A percentile compares a stretch with the other conserved stretches of the same genome.
These are phyloP conservation scores for Escallonia herrerae DNA, from an alignment of 129 eudicot genomes.

Conservation along the genomic window DNA sequence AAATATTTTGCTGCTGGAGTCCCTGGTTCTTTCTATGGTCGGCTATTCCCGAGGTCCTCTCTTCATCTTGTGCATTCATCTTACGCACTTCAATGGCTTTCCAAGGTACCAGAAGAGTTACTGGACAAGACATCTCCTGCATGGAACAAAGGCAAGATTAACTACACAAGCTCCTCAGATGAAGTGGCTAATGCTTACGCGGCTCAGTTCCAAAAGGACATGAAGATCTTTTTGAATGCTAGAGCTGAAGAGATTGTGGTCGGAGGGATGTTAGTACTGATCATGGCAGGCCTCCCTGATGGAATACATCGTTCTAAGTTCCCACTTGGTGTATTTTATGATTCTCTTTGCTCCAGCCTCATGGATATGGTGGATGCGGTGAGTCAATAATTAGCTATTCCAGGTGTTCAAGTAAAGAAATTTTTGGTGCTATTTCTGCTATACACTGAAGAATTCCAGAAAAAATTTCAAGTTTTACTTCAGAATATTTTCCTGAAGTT, in stretches of 20 bases:
- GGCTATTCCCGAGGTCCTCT: slow-evolving; percentile 11
- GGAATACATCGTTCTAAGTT: neutral
- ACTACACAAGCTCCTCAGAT: slow-evolving; percentile 4
- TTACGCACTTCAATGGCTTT: slow-evolving; percentile 17
- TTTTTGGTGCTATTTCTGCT: too few relatives aligned
- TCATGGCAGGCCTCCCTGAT: neutral
- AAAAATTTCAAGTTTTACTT: too few relatives aligned
- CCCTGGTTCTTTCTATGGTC: slow-evolving; percentile 21
- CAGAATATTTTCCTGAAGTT: too few relatives aligned
- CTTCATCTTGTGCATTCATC: neutral
- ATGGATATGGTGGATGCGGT: slow-evolving; percentile 8
- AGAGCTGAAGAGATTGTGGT: slow-evolving; percentile 17
- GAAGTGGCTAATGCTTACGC: slow-evolving; percentile 14
- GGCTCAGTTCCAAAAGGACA: slow-evolving; percentile 12
- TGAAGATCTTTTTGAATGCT: slow-evolving; percentile 7
- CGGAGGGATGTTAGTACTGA: slow-evolving; percentile 14
- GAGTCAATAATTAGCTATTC: neutral
- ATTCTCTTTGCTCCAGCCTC: slow-evolving; percentile 1
- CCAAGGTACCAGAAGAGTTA: slow-evolving; percentile 3
- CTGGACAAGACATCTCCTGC: neutral
- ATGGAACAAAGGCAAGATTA: slow-evolving; percentile 15
- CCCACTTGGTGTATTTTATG: neutral
- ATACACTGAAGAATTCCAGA: too few relatives aligned
- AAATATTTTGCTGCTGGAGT: slow-evolving; percentile 15
- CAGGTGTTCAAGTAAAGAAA: too few relatives aligned